Base-by-base conservation (phyloP, 2,329 filamentous ascomycete genomes). In the Fusarium pilosicola region DNA sequence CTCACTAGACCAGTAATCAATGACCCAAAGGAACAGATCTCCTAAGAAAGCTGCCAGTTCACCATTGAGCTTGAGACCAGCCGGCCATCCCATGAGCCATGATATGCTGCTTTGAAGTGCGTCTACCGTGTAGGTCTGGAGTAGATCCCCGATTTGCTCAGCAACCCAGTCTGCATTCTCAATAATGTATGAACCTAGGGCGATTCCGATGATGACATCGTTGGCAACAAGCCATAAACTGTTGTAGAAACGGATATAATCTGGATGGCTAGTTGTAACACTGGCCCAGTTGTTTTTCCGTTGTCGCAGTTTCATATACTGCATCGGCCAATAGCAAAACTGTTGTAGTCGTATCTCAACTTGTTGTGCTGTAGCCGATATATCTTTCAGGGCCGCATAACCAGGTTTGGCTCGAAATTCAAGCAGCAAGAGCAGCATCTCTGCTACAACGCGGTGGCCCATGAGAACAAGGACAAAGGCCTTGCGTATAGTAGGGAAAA, bases 231-330 rank as follows among this genome's bases (percentile, higher is more conserved):
- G 92, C 96, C 96, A 99, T 9, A 99, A 86, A 79, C 95, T 98
- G 82, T 99, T 99, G 85, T 98, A 99, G 83, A 99, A 99, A 22
- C 96, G 93, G 75, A 99, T 99, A 81, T 99, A 99, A 81, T 99
- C 96, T 2, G 96, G 94, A 81, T 99, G 96, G 77, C 93, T 97
- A 54, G 93, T 96, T 1, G 95, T 98, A 62, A 98, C 93, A 80
- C 96, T 98, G 66, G 95, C 94, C 96, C 96, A 98, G 77, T 97
- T 94, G 71, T 92, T 91, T 80, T 97, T 97, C 44, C 95, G 89
- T 79, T 94, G 91, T n/a, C 95, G 92, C 52, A 99, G 83, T 22
- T 95, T 98, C 48, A 96, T 88, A 80, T 98, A 98, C 81, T 99
- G 96, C 83, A 97, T 94, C 5, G 96, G 97, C 95, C 96, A 98